phyloP scores from a whole-genome alignment of 495 filamentous ascomycete genomes.

The Xylaria telfairii region DNA sequence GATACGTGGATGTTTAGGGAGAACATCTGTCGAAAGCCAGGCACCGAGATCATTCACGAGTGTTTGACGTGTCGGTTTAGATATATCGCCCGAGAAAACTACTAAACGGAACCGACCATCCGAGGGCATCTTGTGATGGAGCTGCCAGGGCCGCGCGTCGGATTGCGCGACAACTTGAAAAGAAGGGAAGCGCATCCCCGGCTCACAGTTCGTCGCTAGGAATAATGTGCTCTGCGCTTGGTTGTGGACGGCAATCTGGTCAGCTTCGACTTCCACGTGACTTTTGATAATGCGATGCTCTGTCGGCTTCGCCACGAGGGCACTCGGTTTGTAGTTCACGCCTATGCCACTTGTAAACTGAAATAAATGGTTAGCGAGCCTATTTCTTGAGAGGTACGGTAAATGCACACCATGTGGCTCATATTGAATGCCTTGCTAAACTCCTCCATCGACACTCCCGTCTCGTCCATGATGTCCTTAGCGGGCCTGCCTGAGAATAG shows the following conservation, averaged over 20 bases:
- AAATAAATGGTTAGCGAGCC: background rate
- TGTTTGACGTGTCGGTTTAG: conserved; percentile 32
- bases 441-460: conserved; percentile 52
- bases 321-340: conserved; percentile 43
- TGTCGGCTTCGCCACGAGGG: conserved; percentile 35
- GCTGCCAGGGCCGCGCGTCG: conserved; percentile 62
- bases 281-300: conserved; percentile 29
- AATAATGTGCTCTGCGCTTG: conserved; percentile 20
- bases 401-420: conserved; percentile 38
- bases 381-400: background rate
- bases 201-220: conserved; percentile 45
- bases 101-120: conserved; percentile 72
- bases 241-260: conserved; percentile 1
- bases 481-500: conserved; percentile 53
- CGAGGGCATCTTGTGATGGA: conserved; percentile 47
- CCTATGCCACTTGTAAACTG: conserved; percentile 46
- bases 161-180: conserved; percentile 64
- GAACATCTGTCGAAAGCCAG: conserved; percentile 41
- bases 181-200: conserved; percentile 64
- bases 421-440: conserved; percentile 49
- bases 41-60: conserved; percentile 47
- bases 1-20: conserved; percentile 34
- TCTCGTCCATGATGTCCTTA: conserved; percentile 50
- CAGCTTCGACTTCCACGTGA: conserved; percentile 41
- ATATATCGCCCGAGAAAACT: conserved; percentile 65